These are phyloP conservation scores for Neurospora tetraspora DNA, from an alignment of 495 filamentous ascomycete genomes.

Conservation along the genomic window DNA sequence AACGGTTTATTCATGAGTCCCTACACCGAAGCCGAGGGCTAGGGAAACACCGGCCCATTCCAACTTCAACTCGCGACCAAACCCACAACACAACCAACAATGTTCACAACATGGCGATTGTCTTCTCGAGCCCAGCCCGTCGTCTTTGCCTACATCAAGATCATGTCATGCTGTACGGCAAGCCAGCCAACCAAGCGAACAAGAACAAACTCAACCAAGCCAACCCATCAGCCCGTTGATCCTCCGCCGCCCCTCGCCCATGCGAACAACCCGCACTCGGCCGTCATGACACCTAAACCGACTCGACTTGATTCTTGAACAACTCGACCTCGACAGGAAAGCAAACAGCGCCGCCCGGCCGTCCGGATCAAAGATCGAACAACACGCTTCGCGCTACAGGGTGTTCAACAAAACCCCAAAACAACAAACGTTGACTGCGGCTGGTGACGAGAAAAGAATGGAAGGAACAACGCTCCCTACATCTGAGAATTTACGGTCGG, in stretches of 20 bases:
- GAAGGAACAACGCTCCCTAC: background rate
- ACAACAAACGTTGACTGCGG: background rate
- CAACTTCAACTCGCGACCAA: background rate
- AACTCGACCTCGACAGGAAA: background rate
- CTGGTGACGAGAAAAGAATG: background rate
- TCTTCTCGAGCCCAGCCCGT: background rate
- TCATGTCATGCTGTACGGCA: background rate
- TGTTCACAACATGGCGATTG: background rate
- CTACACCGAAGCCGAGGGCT: background rate
- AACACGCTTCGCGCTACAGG: background rate
- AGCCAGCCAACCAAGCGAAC: background rate
- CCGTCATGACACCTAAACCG: background rate
- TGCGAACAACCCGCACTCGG: background rate
- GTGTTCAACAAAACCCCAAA: background rate
- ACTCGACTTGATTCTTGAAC: background rate
- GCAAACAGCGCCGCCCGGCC: background rate
- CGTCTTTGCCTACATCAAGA: background rate
- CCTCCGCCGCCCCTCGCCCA: background rate
- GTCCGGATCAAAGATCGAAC: background rate
- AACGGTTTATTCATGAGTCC: background rate
- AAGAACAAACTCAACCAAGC: background rate
- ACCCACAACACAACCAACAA: background rate
- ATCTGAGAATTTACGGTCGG: background rate
- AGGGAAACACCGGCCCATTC: accelerated
- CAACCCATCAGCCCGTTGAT: background rate